Base-by-base conservation (phyloP, 2,329 filamentous ascomycete genomes). In the Truncatella angustata region DNA sequence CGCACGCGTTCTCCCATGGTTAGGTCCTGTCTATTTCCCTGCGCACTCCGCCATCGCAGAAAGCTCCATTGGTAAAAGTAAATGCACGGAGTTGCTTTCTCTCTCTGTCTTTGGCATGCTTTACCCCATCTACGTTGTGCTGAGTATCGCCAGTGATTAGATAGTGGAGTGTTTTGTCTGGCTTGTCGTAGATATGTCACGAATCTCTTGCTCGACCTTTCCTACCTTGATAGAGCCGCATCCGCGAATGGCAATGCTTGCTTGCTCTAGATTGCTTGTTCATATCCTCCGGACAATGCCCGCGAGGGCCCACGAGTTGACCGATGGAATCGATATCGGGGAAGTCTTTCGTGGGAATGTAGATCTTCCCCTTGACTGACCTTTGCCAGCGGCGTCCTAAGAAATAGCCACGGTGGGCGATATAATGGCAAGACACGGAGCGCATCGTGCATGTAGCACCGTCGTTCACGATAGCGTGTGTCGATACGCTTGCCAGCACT, bases 301-400 rank as follows among this genome's bases (percentile, higher is more conserved):
- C 88, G 82, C 88, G 86, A 69, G 88, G 88, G 69, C 88, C 88
- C 77, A 91, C 90, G 65, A 91, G 84, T 76, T 91, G 84, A 71
- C 88, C 88, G 80, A 92, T 91, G 85, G 91, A 91, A 81, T 91
- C 91, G 81, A 90, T 88, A 70, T 88, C 85, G 75, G 87, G 88
- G 74, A 90, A 91, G 73, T 91, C 88, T 79, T 89, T 90, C 74
- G 88, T 85, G 64, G 87, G 88, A 66, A 91, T 86, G 71, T 90
- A 91, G 78, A 91, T 85, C 74, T 90, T 90, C 76, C 91, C 88
- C 73, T 88, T 86, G 68, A 87, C 88, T 79, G 88, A 88, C 70
- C 85, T 88, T 57, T 85, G 86, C 58, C 34, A 24, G 10, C 4
- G 10, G 14, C 85, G 84, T 70, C 45, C 36, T 7, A 11, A 7